These are phyloP conservation scores for Vigna hirtella DNA, from an alignment of 306 rosid species.

Conservation along the genomic window DNA sequence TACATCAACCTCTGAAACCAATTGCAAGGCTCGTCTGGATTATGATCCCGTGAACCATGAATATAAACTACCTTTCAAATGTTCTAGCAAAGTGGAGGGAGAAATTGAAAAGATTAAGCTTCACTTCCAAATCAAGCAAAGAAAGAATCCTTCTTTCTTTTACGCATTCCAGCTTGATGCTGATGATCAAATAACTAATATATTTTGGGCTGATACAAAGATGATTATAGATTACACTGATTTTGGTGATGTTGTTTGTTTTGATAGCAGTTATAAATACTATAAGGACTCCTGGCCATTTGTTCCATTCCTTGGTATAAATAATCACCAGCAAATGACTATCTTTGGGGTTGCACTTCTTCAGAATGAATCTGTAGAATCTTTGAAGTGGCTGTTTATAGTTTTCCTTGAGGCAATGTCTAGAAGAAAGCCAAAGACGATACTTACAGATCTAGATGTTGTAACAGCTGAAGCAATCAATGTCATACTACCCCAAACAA, in stretches of 20 bases:
- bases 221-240: constrained; percentile 59
- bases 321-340: constrained; percentile 63
- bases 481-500: constrained; percentile 44
- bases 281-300: constrained; percentile 52
- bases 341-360: constrained; percentile 66
- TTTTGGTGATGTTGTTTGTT: constrained; percentile 73
- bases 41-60: constrained; percentile 48
- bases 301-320: constrained; percentile 57
- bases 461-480: constrained; percentile 51
- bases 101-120: constrained; percentile 57
- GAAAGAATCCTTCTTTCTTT: constrained; percentile 60
- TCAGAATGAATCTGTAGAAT: constrained; percentile 58
- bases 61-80: constrained; percentile 53
- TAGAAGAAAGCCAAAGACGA: constrained; percentile 63
- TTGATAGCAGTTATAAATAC: constrained; percentile 61
- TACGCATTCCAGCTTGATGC: constrained; percentile 66
- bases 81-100: constrained; percentile 50
- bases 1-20: constrained; percentile 38
- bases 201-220: constrained; percentile 68
- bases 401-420: constrained; percentile 62
- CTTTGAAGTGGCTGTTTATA: constrained; percentile 62
- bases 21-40: constrained; percentile 25
- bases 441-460: constrained; percentile 59
- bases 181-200: constrained; percentile 59
- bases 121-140: constrained; percentile 55